Percentiles rank a stretch among this genome's conserved stretches.
These are phyloP conservation scores for Pyracantha coccinea DNA, from an alignment of 331 rosid species.

Conservation along the genomic window DNA sequence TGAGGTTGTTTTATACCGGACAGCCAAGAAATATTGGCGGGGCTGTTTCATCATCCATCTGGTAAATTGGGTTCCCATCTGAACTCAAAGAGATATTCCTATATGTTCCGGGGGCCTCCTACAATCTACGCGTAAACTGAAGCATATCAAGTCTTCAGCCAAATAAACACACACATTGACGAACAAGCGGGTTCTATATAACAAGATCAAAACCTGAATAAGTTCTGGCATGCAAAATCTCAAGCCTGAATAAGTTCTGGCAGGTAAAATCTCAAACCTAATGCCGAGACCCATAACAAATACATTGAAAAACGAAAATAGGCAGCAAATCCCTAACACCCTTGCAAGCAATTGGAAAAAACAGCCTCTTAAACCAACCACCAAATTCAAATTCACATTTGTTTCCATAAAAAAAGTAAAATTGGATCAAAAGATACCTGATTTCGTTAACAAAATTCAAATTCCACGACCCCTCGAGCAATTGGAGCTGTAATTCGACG, in stretches of 20 bases:
- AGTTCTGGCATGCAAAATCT: background rate
- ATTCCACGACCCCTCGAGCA: background rate
- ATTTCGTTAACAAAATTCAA: background rate
- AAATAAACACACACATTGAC: conserved; percentile 1
- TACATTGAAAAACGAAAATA: background rate
- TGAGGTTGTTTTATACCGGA: conserved; percentile 62
- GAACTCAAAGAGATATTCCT: background rate
- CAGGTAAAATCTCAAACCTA: conserved; percentile 2
- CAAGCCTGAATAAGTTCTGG: conserved; percentile 6
- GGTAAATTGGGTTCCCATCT: conserved; percentile 30
- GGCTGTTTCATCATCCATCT: conserved; percentile 30
- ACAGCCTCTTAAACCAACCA: background rate
- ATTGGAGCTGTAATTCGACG: background rate
- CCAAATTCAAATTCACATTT: background rate
- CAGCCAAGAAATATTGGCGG: conserved; percentile 2
- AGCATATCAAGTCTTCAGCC: background rate
- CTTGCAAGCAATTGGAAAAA: background rate
- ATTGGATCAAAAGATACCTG: background rate
- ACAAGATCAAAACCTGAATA: conserved; percentile 8
- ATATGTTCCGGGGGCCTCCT: background rate
- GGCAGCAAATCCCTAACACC: background rate
- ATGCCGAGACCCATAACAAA: background rate
- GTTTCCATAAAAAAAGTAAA: background rate
- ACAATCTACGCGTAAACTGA: background rate
- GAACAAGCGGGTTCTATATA: conserved; percentile 4